Conservation (phyloP, 1,139 yeast species). For the Hyphopichia fennica region DNA sequence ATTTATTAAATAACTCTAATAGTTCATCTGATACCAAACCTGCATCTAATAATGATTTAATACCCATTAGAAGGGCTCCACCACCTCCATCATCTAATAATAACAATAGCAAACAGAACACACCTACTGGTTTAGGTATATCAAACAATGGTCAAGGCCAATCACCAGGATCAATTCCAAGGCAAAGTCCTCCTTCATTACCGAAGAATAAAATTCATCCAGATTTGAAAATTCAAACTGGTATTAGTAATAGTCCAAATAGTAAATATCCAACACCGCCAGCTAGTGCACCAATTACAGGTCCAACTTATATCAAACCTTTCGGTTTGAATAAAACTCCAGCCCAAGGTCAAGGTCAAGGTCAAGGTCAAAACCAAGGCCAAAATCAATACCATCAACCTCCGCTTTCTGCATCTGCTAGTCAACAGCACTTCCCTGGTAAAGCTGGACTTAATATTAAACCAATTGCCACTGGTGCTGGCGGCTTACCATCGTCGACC, state of each 20-base stretch:
- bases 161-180: conserved; percentile 5
- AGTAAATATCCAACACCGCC: conserved; percentile 18
- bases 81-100: conserved; percentile 42
- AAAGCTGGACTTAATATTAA: conserved; percentile 9
- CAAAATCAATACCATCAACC: conserved; percentile 4
- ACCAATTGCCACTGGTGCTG: conserved; percentile 19
- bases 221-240: conserved; percentile 30
- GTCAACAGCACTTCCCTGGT: conserved; percentile 3
- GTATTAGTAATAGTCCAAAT: conserved; percentile 7
- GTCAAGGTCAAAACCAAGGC: conserved; percentile 1
- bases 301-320: conserved; percentile 23
- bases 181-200: conserved; percentile 4
- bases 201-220: conserved; percentile 26
- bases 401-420: conserved; percentile 3
- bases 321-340: conserved; percentile 11
- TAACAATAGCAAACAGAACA: conserved; percentile 7
- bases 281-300: conserved; percentile 17
- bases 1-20: conserved; percentile 27
- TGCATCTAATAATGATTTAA: conserved; percentile 23
- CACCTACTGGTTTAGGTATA: conserved; percentile 25
- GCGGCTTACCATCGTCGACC: conserved; percentile 16
- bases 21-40: neutral
- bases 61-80: conserved; percentile 57
- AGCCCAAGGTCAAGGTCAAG: conserved; percentile 22
- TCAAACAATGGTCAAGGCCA: conserved; percentile 15